A percentile compares a stretch with the other conserved stretches of the same genome.
Evolutionary conservation across 192 early-diverging fungal species (phyloP).

Genomic region (Coemansia furcata): DNA sequence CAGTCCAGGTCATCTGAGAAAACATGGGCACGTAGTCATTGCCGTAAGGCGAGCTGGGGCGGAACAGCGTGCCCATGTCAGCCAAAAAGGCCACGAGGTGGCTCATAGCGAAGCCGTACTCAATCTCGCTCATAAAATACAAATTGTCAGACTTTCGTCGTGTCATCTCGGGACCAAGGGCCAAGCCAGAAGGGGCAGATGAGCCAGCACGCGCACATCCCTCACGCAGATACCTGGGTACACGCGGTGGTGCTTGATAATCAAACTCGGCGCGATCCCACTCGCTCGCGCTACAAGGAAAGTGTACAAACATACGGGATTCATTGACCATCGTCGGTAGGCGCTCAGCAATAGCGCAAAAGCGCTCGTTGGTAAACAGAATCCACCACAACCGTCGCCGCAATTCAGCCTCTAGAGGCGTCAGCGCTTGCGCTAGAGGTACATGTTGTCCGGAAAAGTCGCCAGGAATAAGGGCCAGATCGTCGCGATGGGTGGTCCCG

Average conservation of each 20-base stretch:
- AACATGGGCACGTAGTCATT: slow-evolving; percentile 49
- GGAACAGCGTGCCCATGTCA: slow-evolving; percentile 47
- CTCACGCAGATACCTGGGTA: slow-evolving; percentile 41
- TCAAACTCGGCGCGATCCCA: slow-evolving; percentile 50
- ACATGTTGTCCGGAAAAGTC: slow-evolving; percentile 39
- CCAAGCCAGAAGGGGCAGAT: background rate
- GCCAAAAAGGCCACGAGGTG: slow-evolving; percentile 51
- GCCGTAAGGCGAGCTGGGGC: slow-evolving; percentile 46
- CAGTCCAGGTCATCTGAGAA: slow-evolving; percentile 21
- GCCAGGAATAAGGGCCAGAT: slow-evolving; percentile 37
- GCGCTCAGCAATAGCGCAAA: slow-evolving; percentile 48
- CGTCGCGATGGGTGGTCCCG: slow-evolving; percentile 8
- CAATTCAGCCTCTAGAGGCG: slow-evolving; percentile 45
- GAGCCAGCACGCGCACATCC: slow-evolving; percentile 19
- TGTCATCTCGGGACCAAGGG: slow-evolving; percentile 27
- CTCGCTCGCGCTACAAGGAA: slow-evolving; percentile 39
- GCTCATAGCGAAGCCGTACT: slow-evolving; percentile 55
- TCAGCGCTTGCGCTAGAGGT: slow-evolving; percentile 35
- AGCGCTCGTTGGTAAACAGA: slow-evolving; percentile 50
- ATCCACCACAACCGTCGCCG: slow-evolving; percentile 52
- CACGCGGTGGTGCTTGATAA: slow-evolving; percentile 30
- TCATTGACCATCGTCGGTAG: slow-evolving; percentile 51
- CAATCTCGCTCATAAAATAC: slow-evolving; percentile 50
- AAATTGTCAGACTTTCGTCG: slow-evolving; percentile 40
- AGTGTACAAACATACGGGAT: slow-evolving; percentile 46